These are phyloP conservation scores for Gnaphalium uliginosum DNA, from an alignment of 129 eudicot species.

Conservation along the genomic window DNA sequence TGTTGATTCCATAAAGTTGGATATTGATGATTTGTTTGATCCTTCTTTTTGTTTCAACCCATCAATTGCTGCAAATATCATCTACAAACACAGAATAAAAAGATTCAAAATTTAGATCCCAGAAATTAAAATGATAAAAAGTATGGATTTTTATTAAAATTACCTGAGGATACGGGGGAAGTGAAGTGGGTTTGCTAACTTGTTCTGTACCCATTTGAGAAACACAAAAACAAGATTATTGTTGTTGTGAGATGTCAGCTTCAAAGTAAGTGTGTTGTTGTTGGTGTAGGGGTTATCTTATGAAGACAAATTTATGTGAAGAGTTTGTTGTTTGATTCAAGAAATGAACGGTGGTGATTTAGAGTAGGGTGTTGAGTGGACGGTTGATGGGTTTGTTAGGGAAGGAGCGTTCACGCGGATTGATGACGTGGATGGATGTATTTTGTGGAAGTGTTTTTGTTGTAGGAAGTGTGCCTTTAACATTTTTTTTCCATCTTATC, in stretches of 20 bases:
- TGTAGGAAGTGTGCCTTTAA: constrained; percentile 7
- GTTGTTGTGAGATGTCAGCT: constrained; percentile 32
- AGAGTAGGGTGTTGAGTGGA: constrained; percentile 25
- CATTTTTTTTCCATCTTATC: too few species aligned
- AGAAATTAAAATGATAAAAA: neutral
- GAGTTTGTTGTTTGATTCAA: neutral
- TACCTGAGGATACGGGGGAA: constrained; percentile 64
- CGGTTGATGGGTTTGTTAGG: neutral
- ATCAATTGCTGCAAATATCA: constrained; percentile 72
- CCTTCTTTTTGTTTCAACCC: constrained; percentile 55
- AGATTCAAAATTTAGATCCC: neutral
- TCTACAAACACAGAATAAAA: constrained; percentile 35
- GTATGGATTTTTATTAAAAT: neutral
- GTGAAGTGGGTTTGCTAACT: constrained; percentile 41
- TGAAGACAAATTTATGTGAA: constrained; percentile 26
- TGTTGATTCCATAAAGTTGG: constrained; percentile 60
- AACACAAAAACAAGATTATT: constrained; percentile 1
- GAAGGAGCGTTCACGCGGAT: constrained; percentile 42
- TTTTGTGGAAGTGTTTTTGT: constrained; percentile 18
- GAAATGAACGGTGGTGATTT: constrained; percentile 32
- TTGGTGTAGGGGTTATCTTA: constrained; percentile 26
- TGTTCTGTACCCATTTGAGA: constrained; percentile 54
- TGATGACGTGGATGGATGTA: constrained; percentile 41
- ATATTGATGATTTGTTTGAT: constrained; percentile 56
- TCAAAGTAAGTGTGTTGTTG: constrained; percentile 25